Percentiles rank a stretch among this genome's conserved stretches.
phyloP scores from a whole-genome alignment of 163 green algal species.

The Prototheca wickerhamii region DNA sequence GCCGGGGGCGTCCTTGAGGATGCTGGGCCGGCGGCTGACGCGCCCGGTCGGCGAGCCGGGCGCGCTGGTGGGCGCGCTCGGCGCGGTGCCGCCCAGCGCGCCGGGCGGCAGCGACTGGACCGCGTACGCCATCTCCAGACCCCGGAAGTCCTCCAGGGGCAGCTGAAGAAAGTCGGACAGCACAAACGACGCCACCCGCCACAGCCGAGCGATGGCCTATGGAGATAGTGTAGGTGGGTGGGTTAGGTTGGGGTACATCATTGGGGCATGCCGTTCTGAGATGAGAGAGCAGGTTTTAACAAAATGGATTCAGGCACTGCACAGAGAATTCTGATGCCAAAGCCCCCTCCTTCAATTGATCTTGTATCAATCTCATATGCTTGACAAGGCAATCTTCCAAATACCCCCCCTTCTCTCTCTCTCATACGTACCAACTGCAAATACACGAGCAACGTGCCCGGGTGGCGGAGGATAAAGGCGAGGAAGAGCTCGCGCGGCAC shows the following conservation, averaged over 20 bases:
- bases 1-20: not conserved
- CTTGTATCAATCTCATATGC: no score
- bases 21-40: not conserved
- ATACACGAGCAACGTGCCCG: slow-evolving; percentile 58
- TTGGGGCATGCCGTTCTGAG: not conserved
- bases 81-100: no score
- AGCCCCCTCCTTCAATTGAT: no score
- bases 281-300: no score
- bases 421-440: slow-evolving; percentile 38
- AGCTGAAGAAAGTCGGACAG: slow-evolving; percentile 64
- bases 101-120: not conserved
- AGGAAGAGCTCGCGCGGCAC: slow-evolving; percentile 58
- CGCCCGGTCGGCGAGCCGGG: not conserved
- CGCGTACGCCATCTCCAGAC: not conserved
- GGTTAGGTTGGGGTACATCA: not conserved
- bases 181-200: slow-evolving; percentile 69
- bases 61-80: not conserved
- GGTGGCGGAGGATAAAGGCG: slow-evolving; percentile 45
- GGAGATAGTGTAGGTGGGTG: not conserved
- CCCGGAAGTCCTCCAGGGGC: slow-evolving; percentile 13
- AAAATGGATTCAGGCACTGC: no score
- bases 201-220: slow-evolving; percentile 62
- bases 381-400: no score
- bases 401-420: not conserved
- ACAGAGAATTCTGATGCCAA: no score